Evolutionary conservation across 2,329 filamentous ascomycete genomes (phyloP).

Genomic region (Penicillium sp.): DNA sequence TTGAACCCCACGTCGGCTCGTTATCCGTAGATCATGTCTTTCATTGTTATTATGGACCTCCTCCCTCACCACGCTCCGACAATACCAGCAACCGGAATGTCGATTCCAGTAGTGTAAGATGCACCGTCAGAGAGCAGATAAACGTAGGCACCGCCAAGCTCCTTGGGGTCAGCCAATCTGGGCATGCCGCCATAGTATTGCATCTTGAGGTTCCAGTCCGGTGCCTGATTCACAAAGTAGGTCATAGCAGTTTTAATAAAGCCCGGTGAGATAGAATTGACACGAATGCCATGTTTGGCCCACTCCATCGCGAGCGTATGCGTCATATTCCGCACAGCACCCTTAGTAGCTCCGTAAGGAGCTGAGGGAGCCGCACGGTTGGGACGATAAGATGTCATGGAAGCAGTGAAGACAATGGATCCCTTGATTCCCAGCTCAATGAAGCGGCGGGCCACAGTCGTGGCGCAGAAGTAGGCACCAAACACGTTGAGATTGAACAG

Average conservation of each 20-base stretch:
- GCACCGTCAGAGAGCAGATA: conserved; percentile 46
- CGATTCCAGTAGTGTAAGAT: conserved; percentile 32
- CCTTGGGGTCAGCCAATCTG: conserved; percentile 45
- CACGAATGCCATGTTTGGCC: conserved; percentile 34
- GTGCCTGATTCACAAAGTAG: conserved; percentile 45
- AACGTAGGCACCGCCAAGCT: conserved; percentile 50
- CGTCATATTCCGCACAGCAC: conserved; percentile 29
- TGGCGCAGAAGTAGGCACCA: conserved; percentile 27
- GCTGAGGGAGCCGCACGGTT: conserved; percentile 47
- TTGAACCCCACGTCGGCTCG: not conserved
- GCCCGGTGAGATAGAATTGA: conserved; percentile 42
- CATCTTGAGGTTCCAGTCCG: conserved; percentile 51
- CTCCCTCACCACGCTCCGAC: not conserved
- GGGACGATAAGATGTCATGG: conserved; percentile 43
- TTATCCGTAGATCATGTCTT: not conserved
- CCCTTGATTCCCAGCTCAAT: conserved; percentile 36
- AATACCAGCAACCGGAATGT: conserved; percentile 35
- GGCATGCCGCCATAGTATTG: conserved; percentile 53
- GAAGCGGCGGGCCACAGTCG: conserved; percentile 28
- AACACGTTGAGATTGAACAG: conserved; percentile 41
- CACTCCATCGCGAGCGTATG: conserved; percentile 42
- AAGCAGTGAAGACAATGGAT: conserved; percentile 40
- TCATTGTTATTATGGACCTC: not conserved
- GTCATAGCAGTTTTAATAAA: conserved; percentile 41
- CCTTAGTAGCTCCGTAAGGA: conserved; percentile 42